Evolutionary conservation across 177 flowering plant genomes (phyloP), one percentile per base, ranked within the genome.

Genomic region (Tripterygium wilfordii): DNA sequence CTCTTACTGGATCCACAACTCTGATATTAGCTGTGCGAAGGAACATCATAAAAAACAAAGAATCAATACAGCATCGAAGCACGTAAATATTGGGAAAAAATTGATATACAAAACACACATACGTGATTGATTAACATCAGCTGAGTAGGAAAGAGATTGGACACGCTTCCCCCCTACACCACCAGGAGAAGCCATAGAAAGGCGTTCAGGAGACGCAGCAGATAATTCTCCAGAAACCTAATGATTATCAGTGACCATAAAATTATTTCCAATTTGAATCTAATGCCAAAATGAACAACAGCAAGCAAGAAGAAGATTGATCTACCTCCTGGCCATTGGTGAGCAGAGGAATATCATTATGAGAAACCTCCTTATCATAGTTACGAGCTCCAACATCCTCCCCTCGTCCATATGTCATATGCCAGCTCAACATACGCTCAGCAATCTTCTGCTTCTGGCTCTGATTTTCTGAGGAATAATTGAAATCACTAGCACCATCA

Each of bases 1-100:
- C 92, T 58, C 82, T 69, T 27, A 64, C 60, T 30, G 79, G 74
- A 62, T 78, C 81, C 45, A 62, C 78, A 48, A 66, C 66, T 54
- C 87, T 71, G 24, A 72, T 63, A 60, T 78, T 81, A 36, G 81
- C 92, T 81, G 75, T 55, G 57, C 49, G 42, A 43, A 33, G 9
- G 9, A 5, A 32, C 23, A 27, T 45, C 41, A 36, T 13, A 37
- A 20, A 20, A 19, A 42, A 20, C 30, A 45, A 15, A 21, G 57
- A 1, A 36, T 4, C 5, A 5, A 28, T 10, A 28, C 30, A 28
- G 7, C 5, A 28, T 28, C 30, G 5, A 28, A 28, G 7, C 30
- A 28, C 9, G 17, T 10, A n/a, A n/a, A n/a, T n/a, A n/a, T n/a
- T n/a, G n/a, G n/a, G n/a, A n/a, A n/a, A n/a, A n/a, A n/a, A n/a